Evolutionary conservation across 768 basidiomycete genomes (phyloP).

Genomic region (Russula griseocarnosa): DNA sequence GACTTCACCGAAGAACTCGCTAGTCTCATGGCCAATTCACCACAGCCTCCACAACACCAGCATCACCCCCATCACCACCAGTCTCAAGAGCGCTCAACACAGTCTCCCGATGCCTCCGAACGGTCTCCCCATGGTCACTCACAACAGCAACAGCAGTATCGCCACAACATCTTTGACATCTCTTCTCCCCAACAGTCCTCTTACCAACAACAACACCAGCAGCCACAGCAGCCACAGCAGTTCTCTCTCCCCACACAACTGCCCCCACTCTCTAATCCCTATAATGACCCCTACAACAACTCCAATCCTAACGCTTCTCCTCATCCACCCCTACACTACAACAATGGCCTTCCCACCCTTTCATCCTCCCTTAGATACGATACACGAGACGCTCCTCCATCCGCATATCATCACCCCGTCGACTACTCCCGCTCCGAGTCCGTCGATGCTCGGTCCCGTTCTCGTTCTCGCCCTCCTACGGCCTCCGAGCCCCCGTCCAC

Average conservation of each 20-base stretch:
- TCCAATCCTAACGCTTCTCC: constrained; percentile 14
- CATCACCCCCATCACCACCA: constrained; percentile 32
- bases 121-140: constrained; percentile 34
- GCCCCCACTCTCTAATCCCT: constrained; percentile 29
- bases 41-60: constrained; percentile 27
- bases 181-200: constrained; percentile 42
- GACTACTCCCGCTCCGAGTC: constrained; percentile 29
- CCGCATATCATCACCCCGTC: constrained; percentile 33
- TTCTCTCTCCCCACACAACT: constrained; percentile 35
- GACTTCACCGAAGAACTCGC: constrained; percentile 72
- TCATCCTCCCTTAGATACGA: constrained; percentile 38
- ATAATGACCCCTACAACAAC: constrained; percentile 34
- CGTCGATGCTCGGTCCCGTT: constrained; percentile 31
- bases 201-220: constrained; percentile 36
- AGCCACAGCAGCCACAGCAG: constrained; percentile 31
- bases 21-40: constrained; percentile 46
- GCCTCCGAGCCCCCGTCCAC: constrained; percentile 32
- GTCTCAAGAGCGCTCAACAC: constrained; percentile 45
- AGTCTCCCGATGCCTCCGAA: constrained; percentile 32
- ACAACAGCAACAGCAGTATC: constrained; percentile 29
- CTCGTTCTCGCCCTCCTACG: constrained; percentile 48
- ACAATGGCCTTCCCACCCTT: constrained; percentile 36
- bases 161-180: constrained; percentile 62
- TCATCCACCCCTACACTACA: constrained; percentile 33
- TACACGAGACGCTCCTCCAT: constrained; percentile 31